Evolutionary conservation across 257 asterid genomes (phyloP), one percentile per base, ranked within the genome.

Genomic region (Rhazya stricta): DNA sequence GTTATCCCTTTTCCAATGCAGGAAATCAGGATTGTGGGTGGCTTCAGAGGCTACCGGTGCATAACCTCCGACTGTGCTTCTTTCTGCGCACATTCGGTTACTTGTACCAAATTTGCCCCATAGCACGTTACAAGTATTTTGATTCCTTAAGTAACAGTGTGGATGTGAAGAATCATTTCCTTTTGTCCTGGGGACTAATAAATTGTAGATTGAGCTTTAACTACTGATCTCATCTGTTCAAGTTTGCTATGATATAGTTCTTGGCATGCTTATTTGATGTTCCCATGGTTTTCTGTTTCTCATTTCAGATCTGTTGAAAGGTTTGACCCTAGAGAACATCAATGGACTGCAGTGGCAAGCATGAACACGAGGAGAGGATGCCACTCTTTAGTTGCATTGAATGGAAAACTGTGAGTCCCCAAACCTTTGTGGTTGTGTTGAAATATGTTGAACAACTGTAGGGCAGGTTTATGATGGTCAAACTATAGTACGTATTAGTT

Each of bases 311-410:
- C 93, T 60, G 85, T 83, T 23, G 98, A 91, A 87, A 87, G 96
- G 71, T 89, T 85, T 80, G 98, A 93, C 74, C 94, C 92, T 13
- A 85, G 96, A 81, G 87, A 83, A 73, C 82, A 69, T 56, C 79
- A 80, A 58, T 92, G 96, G 97, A 77, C 87, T n/a, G 84, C 76
- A 54, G 36, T 85, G 15, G 65, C 75, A n/a, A 72, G 74, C 80
- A 86, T 91, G 98, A 72, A 75, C 74, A 36, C 77, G 8, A 82
- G 69, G 72, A 86, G 95, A 79, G 96, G 93, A 72, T 84, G 84
- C 76, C 97, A 87, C 81, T 88, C 91, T 67, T 74, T 88, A 75
- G 86, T 86, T 79, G 84, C 86, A 9, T 68, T 74, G 42, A 85
- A 93, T 41, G 95, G 82, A 36, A 87, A 86, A 76, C 34, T 91